Evolutionary conservation across 495 filamentous ascomycete species (phyloP).

Genomic region (Baudoinia panamericana): DNA sequence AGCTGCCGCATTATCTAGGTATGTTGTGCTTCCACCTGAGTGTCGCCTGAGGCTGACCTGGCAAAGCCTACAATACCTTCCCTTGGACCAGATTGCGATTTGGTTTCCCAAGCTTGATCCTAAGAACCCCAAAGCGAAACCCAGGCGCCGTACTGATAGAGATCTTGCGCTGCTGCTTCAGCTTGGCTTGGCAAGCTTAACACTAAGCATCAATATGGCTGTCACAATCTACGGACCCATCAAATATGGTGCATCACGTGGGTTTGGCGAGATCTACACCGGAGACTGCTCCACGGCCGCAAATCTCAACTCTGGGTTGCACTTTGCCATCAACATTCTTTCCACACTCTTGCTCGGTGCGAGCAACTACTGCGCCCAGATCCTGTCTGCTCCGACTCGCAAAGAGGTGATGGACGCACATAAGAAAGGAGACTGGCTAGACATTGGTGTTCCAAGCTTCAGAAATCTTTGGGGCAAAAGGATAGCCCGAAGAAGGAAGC

Average conservation of each 20-base stretch:
- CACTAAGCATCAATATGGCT: background rate
- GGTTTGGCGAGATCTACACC: background rate
- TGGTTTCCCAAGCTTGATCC: background rate
- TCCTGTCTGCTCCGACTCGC: conserved; percentile 15
- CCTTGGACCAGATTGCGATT: too few species aligned
- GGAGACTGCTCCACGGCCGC: background rate
- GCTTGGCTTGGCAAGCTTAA: background rate
- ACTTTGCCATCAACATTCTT: conserved; percentile 15
- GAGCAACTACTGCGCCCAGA: conserved; percentile 11
- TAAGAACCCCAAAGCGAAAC: background rate
- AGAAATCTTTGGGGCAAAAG: conserved; percentile 7
- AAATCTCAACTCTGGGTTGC: background rate
- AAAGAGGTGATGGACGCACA: conserved; percentile 14
- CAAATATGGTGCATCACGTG: background rate
- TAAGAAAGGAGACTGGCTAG: conserved; percentile 5
- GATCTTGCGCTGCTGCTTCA: background rate
- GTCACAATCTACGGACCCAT: background rate
- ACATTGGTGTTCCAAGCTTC: conserved; percentile 13
- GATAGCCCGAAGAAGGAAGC: background rate
- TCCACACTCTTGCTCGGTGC: conserved; percentile 9
- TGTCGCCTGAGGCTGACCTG: too few species aligned
- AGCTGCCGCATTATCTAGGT: too few species aligned
- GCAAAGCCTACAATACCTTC: too few species aligned
- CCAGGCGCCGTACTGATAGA: background rate
- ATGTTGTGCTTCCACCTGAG: too few species aligned